A percentile compares a stretch with the other conserved stretches of the same genome.
Evolutionary conservation across 164 flowering plant species (phyloP).

Genomic region (Magnolia changhungtana): DNA sequence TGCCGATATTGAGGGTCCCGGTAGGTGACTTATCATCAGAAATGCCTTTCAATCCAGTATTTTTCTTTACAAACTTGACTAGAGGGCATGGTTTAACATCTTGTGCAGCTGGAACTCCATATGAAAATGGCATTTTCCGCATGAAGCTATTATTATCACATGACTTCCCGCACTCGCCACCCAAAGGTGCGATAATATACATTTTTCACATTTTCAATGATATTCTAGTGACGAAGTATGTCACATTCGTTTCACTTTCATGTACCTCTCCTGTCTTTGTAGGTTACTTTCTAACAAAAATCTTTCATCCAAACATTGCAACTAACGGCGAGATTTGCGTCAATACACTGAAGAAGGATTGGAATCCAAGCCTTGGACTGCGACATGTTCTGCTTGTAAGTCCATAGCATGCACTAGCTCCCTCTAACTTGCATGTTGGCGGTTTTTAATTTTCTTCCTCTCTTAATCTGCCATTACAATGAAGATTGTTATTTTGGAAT

Average conservation of each 20-base stretch:
- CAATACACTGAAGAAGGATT: slow-evolving; percentile 92
- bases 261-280: slow-evolving; percentile 6
- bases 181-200: slow-evolving; percentile 61
- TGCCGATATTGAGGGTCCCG: slow-evolving; percentile 98
- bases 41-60: not conserved
- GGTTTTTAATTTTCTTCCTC: not conserved
- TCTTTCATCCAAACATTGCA: slow-evolving; percentile 95
- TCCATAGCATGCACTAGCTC: not conserved
- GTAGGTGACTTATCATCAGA: slow-evolving; percentile 26
- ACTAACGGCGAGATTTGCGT: slow-evolving; percentile 93
- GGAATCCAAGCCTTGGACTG: slow-evolving; percentile 93
- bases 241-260: not conserved
- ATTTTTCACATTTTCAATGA: not conserved
- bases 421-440: not conserved
- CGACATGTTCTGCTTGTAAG: slow-evolving; percentile 91
- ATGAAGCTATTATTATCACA: slow-evolving; percentile 82
- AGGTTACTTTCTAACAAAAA: slow-evolving; percentile 95
- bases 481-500: not conserved
- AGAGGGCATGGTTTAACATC: not conserved
- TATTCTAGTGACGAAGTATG: not conserved
- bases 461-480: not conserved
- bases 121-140: slow-evolving; percentile 88
- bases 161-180: slow-evolving; percentile 94
- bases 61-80: not conserved
- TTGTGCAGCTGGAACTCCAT: slow-evolving; percentile 94